Percentiles rank a stretch among this genome's conserved stretches.
Conservation (phyloP, 805 yeast genomes). For the Kregervanrija fluxuum region DNA sequence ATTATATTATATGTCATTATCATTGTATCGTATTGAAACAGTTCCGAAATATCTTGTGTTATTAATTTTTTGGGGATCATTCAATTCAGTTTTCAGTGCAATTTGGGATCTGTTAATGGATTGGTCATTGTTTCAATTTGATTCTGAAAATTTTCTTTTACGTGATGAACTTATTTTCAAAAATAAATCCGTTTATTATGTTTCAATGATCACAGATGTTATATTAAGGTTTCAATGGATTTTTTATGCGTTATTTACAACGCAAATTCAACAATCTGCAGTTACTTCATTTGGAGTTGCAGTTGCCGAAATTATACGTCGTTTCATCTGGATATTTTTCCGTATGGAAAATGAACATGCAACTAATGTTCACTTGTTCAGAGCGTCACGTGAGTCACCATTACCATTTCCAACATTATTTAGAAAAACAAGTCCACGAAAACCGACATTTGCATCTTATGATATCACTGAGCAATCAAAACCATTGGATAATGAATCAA, state of each 20-base stretch:
- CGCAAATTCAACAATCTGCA: slow-evolving; percentile 81
- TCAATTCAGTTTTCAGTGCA: slow-evolving; percentile 64
- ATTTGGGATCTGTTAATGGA: slow-evolving; percentile 95
- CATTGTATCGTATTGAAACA: slow-evolving; percentile 66
- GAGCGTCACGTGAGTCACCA: slow-evolving; percentile 84
- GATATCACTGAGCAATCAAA: no score
- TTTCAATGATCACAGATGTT: slow-evolving; percentile 68
- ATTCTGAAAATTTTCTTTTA: slow-evolving; percentile 47
- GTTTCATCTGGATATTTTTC: slow-evolving; percentile 86
- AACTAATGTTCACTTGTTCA: slow-evolving; percentile 74
- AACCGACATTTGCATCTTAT: no score
- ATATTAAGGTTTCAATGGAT: slow-evolving; percentile 86
- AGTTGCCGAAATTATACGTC: slow-evolving; percentile 68
- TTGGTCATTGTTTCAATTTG: slow-evolving; percentile 80
- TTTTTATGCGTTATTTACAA: slow-evolving; percentile 72
- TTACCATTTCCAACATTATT: slow-evolving; percentile 58
- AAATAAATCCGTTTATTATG: slow-evolving; percentile 56
- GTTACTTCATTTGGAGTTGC: slow-evolving; percentile 79
- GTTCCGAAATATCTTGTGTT: slow-evolving; percentile 38
- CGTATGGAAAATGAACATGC: slow-evolving; percentile 96
- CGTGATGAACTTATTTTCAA: slow-evolving; percentile 67
- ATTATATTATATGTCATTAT: slow-evolving; percentile 61
- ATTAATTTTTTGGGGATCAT: slow-evolving; percentile 65
- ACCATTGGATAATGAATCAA: not conserved
- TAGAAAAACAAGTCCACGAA: no score